phyloP scores from a whole-genome alignment of 768 basidiomycete species.

The Serpula lacrymans region DNA sequence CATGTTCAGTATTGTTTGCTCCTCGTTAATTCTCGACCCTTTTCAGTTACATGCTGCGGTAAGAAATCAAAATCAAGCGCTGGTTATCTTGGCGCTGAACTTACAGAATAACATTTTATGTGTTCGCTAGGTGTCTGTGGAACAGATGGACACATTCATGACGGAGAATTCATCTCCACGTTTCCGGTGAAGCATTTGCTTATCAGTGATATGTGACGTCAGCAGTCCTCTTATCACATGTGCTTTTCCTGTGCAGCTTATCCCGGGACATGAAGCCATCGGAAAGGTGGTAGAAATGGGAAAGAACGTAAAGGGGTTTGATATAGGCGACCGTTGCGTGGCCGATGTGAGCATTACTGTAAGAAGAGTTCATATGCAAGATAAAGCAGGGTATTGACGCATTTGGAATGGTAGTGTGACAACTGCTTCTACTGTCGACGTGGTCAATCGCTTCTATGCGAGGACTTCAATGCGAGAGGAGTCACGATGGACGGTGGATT shows the following conservation, averaged over 20 bases:
- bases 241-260: constrained; percentile 41
- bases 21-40: background rate
- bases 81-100: background rate
- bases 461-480: constrained; percentile 78
- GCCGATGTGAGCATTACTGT: constrained; percentile 77
- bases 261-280: constrained; percentile 75
- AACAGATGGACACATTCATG: constrained; percentile 63
- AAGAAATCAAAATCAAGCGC: constrained; percentile 9
- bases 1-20: constrained; percentile 1
- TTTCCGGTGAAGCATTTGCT: constrained; percentile 42
- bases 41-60: constrained; percentile 43
- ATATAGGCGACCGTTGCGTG: constrained; percentile 77
- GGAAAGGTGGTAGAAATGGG: constrained; percentile 73
- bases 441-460: constrained; percentile 79
- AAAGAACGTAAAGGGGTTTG: constrained; percentile 75
- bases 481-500: constrained; percentile 84
- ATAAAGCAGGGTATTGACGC: constrained; percentile 2
- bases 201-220: constrained; percentile 15
- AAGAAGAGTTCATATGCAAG: constrained; percentile 18
- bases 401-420: constrained; percentile 53
- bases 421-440: constrained; percentile 86
- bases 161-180: constrained; percentile 62
- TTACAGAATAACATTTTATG: background rate
- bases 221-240: constrained; percentile 14
- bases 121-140: constrained; percentile 48